Evolutionary conservation across 192 early-diverging fungal genomes (phyloP).

Genomic region (Entomortierella chlamydospora): DNA sequence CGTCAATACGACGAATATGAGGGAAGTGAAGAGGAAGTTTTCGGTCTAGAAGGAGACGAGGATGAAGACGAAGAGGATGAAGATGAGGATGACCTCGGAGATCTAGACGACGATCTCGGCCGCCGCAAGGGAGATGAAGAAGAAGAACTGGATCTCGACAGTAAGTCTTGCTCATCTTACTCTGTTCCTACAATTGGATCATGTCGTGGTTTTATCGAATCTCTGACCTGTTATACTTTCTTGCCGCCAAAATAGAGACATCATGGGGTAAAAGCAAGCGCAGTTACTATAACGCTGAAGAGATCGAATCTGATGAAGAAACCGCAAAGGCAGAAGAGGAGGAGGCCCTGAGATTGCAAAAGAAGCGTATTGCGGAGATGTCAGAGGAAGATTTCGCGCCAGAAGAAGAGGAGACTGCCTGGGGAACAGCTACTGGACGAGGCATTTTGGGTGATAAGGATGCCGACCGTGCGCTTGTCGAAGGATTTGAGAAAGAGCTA

Average conservation of each 20-base stretch:
- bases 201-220: not conserved
- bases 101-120: slow-evolving; percentile 46
- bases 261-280: slow-evolving; percentile 85
- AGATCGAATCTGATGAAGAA: slow-evolving; percentile 77
- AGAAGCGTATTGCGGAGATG: slow-evolving; percentile 79
- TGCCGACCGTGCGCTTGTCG: slow-evolving; percentile 59
- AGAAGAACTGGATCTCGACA: slow-evolving; percentile 50
- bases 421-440: slow-evolving; percentile 51
- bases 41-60: slow-evolving; percentile 72
- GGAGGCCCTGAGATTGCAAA: slow-evolving; percentile 89
- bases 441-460: slow-evolving; percentile 56
- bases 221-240: not conserved
- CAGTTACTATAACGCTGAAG: slow-evolving; percentile 90
- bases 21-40: slow-evolving; percentile 83
- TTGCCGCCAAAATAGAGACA: slow-evolving; percentile 57
- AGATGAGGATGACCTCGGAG: slow-evolving; percentile 48
- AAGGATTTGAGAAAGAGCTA: slow-evolving; percentile 63
- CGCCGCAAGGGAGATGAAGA: slow-evolving; percentile 44
- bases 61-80: slow-evolving; percentile 61
- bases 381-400: slow-evolving; percentile 92
- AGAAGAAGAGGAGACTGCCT: slow-evolving; percentile 74
- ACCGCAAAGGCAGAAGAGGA: slow-evolving; percentile 88
- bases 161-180: slow-evolving; percentile 39
- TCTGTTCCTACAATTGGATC: not conserved
- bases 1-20: slow-evolving; percentile 59